Evolutionary conservation across 2,329 filamentous ascomycete species (phyloP).

Genomic region (Hymenoscyphus repandus): DNA sequence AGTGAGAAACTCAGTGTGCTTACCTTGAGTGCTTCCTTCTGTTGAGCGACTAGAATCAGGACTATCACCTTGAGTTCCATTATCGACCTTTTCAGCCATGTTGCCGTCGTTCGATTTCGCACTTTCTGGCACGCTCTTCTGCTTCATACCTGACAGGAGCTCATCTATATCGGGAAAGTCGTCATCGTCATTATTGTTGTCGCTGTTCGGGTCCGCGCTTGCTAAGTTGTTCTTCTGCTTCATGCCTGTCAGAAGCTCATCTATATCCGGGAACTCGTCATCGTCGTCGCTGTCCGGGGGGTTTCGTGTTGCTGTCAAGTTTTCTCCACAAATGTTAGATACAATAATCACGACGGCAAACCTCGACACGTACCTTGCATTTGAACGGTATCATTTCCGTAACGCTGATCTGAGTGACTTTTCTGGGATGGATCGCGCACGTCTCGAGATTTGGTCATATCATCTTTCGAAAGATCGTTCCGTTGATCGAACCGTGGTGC

Average conservation of each 20-base stretch:
- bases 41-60: conserved; percentile 8
- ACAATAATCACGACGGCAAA: conserved; percentile 6
- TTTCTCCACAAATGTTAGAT: conserved; percentile 12
- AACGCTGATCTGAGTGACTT: conserved; percentile 5
- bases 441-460: neutral
- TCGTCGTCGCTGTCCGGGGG: conserved; percentile 10
- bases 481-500: conserved; percentile 1
- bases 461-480: neutral
- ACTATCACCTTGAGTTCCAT: conserved; percentile 13
- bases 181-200: conserved; percentile 9
- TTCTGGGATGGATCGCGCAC: conserved; percentile 6
- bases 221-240: conserved; percentile 6
- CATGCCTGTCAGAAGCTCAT: conserved; percentile 11
- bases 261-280: conserved; percentile 10
- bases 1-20: conserved; percentile 14
- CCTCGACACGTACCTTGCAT: conserved; percentile 12
- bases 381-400: neutral
- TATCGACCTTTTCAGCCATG: conserved; percentile 7
- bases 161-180: conserved; percentile 11
- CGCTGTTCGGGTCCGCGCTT: conserved; percentile 6
- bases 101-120: conserved; percentile 6
- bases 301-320: conserved; percentile 11
- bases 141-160: conserved; percentile 9
- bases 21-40: conserved; percentile 15
- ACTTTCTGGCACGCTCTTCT: conserved; percentile 8